Percentiles rank a stretch among this genome's conserved stretches.
These are phyloP conservation scores for Tricholoma sp. DNA, from an alignment of 768 basidiomycete genomes.

Conservation along the genomic window DNA sequence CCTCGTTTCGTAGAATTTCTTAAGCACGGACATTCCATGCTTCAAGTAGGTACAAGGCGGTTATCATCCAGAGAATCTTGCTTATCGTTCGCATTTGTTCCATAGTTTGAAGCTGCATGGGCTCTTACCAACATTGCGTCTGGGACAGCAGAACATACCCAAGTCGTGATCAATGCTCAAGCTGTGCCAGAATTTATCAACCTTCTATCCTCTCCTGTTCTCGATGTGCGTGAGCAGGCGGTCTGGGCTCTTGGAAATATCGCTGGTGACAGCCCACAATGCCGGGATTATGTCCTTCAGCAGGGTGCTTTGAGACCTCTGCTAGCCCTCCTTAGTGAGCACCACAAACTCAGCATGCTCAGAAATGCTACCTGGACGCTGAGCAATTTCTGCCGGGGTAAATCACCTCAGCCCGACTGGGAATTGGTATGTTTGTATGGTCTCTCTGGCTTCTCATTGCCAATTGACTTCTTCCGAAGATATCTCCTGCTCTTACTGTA, in stretches of 20 bases:
- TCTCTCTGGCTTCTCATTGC: constrained; percentile 3
- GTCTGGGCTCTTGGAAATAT: constrained; percentile 99
- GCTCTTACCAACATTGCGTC: constrained; percentile 97
- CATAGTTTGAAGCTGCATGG: constrained; percentile 95
- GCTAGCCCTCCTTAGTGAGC: constrained; percentile 83
- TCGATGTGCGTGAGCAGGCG: constrained; percentile 98
- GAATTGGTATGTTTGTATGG: constrained; percentile 62
- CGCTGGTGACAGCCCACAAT: constrained; percentile 96
- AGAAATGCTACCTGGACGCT: constrained; percentile 98
- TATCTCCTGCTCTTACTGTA: constrained; percentile 94
- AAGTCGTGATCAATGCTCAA: constrained; percentile 91
- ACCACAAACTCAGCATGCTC: constrained; percentile 99
- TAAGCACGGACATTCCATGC: constrained; percentile 72
- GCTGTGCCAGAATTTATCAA: constrained; percentile 98
- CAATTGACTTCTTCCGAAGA: constrained; percentile 45
- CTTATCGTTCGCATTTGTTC: constrained; percentile 3
- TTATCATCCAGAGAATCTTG: constrained; percentile 1
- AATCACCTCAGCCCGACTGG: constrained; percentile 98
- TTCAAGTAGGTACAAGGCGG: constrained; percentile 52
- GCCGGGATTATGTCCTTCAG: constrained; percentile 94
- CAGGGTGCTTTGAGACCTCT: constrained; percentile 93
- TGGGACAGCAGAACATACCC: constrained; percentile 96
- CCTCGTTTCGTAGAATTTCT: constrained; percentile 97
- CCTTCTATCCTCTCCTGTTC: constrained; percentile 86
- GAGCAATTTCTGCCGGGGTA: constrained; percentile 98